Evolutionary conservation across 768 basidiomycete genomes (phyloP), one percentile per base, ranked within the genome.

Genomic region (Calocybe cyanea): DNA sequence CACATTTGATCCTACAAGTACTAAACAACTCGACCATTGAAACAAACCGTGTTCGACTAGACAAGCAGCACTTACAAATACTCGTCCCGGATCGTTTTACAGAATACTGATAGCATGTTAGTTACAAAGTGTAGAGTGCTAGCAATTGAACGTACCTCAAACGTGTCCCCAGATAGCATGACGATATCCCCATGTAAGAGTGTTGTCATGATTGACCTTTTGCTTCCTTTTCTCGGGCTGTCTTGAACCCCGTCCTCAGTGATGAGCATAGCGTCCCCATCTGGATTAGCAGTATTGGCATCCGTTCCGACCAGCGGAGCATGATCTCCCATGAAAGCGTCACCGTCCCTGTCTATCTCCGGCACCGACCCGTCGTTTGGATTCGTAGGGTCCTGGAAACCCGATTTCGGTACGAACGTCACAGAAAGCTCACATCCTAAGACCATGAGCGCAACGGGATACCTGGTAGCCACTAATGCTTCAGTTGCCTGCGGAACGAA

Each of bases 181-280:
- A 72, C 39, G 15, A 68, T 55, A 45, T 75, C 72, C 0, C 75
- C 73, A 51, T 76, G 75, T 28, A 76, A 63, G 36, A 76, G 58
- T 9, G 65, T 67, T 13, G 73, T 48, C 15, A 57, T 36, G 24
- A 72, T 56, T 7, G 49, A 52, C 18, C 40, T 42, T 34, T 47
- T 57, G 17, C 21, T 41, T 42, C 36, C 33, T 50, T 20, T 25
- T 43, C 5, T 11, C 11, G 25, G 25, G 25, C 5, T 28, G 6
- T 28, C 25, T 5, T 11, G 5, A 28, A 28, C 25, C 6, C 25
- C 25, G 25, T 6, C 11, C 6, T 28, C 11, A 28, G 11, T 28
- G 11, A 28, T 11, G 25, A 6, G 6, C 25, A 11, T 11, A 28
- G 25, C 25, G 25, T 11, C 11, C 25, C 25, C 25, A 11, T 28